Conservation (phyloP, 805 yeast genomes). For the Cyberlindnera samutprakarnensis region DNA sequence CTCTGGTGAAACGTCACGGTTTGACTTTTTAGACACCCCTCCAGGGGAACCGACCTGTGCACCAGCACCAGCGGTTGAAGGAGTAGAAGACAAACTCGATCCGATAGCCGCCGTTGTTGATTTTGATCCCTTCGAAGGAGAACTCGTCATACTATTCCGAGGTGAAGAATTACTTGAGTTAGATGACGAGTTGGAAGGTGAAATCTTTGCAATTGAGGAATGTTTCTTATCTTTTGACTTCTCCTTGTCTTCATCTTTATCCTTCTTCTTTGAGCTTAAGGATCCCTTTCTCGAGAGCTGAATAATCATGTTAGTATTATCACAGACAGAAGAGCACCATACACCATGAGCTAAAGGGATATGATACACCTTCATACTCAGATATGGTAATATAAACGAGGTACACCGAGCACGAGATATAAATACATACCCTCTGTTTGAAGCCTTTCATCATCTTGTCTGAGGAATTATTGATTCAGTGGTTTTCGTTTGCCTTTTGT, state of each 20-base stretch:
- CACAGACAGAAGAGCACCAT: background rate
- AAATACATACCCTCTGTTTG: conserved; percentile 42
- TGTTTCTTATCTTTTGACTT: conserved; percentile 14
- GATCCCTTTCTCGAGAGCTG: conserved; percentile 26
- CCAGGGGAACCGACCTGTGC: conserved; percentile 2
- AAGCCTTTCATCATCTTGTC: conserved; percentile 69
- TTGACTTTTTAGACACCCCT: background rate
- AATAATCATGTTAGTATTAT: conserved; percentile 8
- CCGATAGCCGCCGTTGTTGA: conserved; percentile 5
- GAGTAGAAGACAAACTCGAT: conserved; percentile 1
- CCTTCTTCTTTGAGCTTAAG: conserved; percentile 30
- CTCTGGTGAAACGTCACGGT: background rate
- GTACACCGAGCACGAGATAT: no score
- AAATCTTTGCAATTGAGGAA: conserved; percentile 1
- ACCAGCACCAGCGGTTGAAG: conserved; percentile 1
- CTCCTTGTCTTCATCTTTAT: conserved; percentile 26
- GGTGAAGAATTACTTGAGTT: conserved; percentile 21
- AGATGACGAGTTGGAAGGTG: conserved; percentile 7
- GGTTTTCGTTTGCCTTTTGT: background rate
- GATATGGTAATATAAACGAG: no score
- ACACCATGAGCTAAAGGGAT: no score
- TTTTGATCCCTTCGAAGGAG: conserved; percentile 13
- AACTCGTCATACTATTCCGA: conserved; percentile 14
- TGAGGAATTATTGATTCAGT: background rate
- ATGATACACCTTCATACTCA: no score